phyloP scores from a whole-genome alignment of 2,329 filamentous ascomycete species.

The Cytospora mali region DNA sequence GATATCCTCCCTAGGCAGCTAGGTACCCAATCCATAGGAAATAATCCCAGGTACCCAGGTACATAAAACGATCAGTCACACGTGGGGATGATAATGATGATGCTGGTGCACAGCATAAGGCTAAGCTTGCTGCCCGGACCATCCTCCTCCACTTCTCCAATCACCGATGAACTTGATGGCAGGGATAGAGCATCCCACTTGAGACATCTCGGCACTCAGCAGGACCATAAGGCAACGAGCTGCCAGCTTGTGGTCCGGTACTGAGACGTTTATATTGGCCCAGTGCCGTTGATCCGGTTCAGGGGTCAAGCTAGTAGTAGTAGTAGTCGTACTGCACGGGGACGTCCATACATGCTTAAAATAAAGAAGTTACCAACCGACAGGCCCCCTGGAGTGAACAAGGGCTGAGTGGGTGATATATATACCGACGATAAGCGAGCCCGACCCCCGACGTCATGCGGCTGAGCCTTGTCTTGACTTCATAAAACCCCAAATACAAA shows the following conservation, averaged over 20 bases:
- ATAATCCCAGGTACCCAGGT: no score
- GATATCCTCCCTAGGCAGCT: no score
- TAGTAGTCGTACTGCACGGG: no score
- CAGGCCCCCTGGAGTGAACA: no score
- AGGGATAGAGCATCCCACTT: slow-evolving; percentile 58
- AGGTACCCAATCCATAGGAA: no score
- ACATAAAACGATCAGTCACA: no score
- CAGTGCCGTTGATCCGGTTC: neutral
- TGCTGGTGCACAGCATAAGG: no score
- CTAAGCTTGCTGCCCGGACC: slow-evolving; percentile 27
- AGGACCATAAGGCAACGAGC: slow-evolving; percentile 59
- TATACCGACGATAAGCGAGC: slow-evolving; percentile 22
- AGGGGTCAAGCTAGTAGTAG: neutral
- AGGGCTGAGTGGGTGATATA: no score
- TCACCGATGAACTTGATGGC: slow-evolving; percentile 52
- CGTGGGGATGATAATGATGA: no score
- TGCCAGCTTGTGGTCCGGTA: slow-evolving; percentile 58
- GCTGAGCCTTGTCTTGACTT: slow-evolving; percentile 9
- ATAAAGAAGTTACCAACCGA: no score
- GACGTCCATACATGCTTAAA: no score
- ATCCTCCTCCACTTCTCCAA: slow-evolving; percentile 55
- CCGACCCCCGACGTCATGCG: slow-evolving; percentile 21
- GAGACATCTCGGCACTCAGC: no score
- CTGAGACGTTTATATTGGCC: slow-evolving; percentile 43
- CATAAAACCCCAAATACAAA: neutral